Base-by-base conservation (phyloP, 306 rosid genomes). In the Canavalia gladiata region DNA sequence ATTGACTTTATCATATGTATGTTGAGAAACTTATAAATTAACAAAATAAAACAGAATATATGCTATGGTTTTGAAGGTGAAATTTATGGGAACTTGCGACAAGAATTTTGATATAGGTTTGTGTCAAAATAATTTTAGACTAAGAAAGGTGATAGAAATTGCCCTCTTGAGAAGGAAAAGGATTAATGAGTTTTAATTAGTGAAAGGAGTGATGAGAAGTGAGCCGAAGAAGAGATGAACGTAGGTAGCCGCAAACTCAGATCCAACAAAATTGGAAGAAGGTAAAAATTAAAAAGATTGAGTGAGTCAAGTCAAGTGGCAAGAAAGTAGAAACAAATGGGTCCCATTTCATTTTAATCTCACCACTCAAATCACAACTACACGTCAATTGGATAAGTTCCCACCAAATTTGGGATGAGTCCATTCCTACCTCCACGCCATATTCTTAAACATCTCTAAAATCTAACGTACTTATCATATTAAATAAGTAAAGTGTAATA, bases 341-440 rank as follows among this genome's bases (percentile, higher is more conserved):
- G n/a, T 8, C 81, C 86, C 51, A 54, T 50, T 64, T 65, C 8
- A 64, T 77, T 77, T 30, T 13, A 28, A 35, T 35, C 12, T 8
- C 5, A 11, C 11, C 55, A 39, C 62, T 65, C 11, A 37, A 64
- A 31, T 65, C 35, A 42, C 81, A 28, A 4, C 13, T 33, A 33
- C 86, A 81, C 82, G 77, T 87, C 81, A 87, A 62, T 50, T 9
- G 79, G 92, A 90, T 88, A 85, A 90, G 90, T 56, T 82, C 69
- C 28, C 73, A 74, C 70, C 18, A 47, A 68, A 77, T 69, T 6
- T 42, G 59, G 73, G 49, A 52, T 7, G 0, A 49, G 72, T 78
- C 84, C 41, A 69, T 74, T 18, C 86, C 65, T 43, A 82, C 77
- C 58, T 13, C 8, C 43, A 41, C 55, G 66, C 13, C 45, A 47